A percentile compares a stretch with the other conserved stretches of the same genome.
Conservation (phyloP, 768 basidiomycete species). For the Hygrocybe coccinea region DNA sequence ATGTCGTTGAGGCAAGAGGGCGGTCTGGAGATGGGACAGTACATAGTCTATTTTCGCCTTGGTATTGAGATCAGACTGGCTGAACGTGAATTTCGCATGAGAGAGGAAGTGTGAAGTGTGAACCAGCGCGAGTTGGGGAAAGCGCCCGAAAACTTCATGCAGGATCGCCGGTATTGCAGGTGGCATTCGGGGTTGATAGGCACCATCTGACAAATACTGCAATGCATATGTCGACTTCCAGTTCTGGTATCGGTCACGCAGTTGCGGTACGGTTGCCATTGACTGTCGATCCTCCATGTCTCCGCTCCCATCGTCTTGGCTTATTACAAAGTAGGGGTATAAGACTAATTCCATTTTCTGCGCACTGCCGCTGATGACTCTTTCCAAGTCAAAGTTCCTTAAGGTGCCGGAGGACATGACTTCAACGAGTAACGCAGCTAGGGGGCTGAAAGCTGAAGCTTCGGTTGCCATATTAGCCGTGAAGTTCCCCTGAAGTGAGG, state of each 20-base stretch:
- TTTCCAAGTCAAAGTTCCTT: constrained; percentile 5
- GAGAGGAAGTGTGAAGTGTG: constrained; percentile 15
- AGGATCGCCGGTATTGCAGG: constrained; percentile 12
- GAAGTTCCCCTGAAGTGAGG: not conserved
- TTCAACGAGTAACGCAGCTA: constrained; percentile 11
- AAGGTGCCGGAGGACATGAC: constrained; percentile 13
- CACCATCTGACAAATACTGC: constrained; percentile 7
- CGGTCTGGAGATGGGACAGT: not conserved
- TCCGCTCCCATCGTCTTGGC: constrained; percentile 12
- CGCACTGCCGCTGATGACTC: constrained; percentile 5
- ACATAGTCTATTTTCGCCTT: no score
- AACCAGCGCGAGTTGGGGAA: constrained; percentile 13
- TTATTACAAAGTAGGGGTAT: constrained; percentile 14
- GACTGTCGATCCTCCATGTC: constrained; percentile 15
- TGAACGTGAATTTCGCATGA: constrained; percentile 11
- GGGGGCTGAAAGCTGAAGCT: constrained; percentile 6
- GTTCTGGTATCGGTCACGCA: constrained; percentile 11
- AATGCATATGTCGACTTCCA: constrained; percentile 11
- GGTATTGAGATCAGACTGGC: constrained; percentile 10
- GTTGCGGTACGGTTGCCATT: constrained; percentile 12
- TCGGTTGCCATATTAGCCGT: not conserved
- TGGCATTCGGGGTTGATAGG: not conserved
- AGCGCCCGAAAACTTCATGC: constrained; percentile 8
- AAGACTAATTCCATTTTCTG: no score
- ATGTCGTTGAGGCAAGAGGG: not conserved